phyloP scores from a whole-genome alignment of 106 monocot species.

The Dendrobium chrysotoxum region DNA sequence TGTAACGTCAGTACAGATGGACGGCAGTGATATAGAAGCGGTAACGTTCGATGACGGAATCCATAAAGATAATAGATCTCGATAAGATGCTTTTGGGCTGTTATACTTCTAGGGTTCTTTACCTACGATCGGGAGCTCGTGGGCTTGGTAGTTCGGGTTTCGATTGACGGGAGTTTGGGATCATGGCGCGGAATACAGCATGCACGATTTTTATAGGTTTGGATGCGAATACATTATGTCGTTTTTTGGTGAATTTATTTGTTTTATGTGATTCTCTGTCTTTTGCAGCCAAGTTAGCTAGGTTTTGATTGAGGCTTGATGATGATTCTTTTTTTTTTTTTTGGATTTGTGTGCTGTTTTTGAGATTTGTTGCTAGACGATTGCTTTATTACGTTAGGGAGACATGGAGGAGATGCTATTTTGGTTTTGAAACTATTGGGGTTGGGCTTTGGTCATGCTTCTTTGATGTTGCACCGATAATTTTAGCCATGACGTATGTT shows the following conservation, averaged over 20 bases:
- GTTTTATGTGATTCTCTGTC: background rate
- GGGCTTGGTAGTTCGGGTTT: background rate
- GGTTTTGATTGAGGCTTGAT: background rate
- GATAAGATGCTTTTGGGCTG: too few species aligned
- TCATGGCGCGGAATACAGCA: slow-evolving; percentile 8
- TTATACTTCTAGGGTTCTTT: background rate
- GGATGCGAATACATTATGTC: background rate
- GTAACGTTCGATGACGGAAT: too few species aligned
- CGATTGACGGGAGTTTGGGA: background rate
- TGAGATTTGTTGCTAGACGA: background rate
- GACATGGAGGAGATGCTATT: background rate
- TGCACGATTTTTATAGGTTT: slow-evolving; percentile 9
- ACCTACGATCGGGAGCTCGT: background rate
- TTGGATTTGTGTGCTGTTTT: background rate
- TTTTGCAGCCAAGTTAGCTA: background rate
- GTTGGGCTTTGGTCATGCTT: background rate
- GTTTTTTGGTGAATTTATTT: background rate
- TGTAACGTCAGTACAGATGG: too few species aligned
- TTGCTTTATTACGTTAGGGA: background rate
- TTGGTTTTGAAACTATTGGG: background rate
- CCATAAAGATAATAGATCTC: too few species aligned
- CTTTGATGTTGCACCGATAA: background rate
- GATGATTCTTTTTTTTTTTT: background rate
- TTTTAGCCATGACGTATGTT: background rate
- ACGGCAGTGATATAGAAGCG: too few species aligned